phyloP scores from a whole-genome alignment of 1,284 basidiomycete species.

The Blastosporella zonata region DNA sequence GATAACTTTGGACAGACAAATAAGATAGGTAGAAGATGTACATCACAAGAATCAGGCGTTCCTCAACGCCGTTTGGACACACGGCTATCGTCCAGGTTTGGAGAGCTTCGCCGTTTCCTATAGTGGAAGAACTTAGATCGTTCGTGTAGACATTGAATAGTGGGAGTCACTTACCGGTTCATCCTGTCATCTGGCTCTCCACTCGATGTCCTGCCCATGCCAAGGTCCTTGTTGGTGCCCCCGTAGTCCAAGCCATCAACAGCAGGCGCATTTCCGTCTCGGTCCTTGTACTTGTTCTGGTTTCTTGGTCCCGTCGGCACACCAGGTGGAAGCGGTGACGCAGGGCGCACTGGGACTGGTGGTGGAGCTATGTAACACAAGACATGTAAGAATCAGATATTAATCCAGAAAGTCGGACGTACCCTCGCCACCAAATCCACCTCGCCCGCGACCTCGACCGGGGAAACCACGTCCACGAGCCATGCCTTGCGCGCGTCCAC shows the following conservation, averaged over 20 bases:
- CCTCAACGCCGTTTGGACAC: slow-evolving; percentile 61
- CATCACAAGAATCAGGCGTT: slow-evolving; percentile 4
- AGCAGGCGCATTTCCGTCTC: slow-evolving; percentile 74
- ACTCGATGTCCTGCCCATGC: slow-evolving; percentile 44
- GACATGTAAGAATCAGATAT: slow-evolving; percentile 10
- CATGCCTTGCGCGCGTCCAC: slow-evolving; percentile 45
- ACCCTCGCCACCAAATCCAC: slow-evolving; percentile 42
- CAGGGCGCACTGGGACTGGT: slow-evolving; percentile 61
- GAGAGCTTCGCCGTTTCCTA: slow-evolving; percentile 61
- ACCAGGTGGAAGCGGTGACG: slow-evolving; percentile 76
- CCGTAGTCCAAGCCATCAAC: slow-evolving; percentile 85
- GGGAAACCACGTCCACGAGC: slow-evolving; percentile 38
- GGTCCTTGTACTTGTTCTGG: slow-evolving; percentile 84
- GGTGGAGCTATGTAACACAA: slow-evolving; percentile 31
- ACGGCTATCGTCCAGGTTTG: slow-evolving; percentile 55
- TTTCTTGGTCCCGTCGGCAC: slow-evolving; percentile 84
- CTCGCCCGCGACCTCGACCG: slow-evolving; percentile 48
- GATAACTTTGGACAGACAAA: slow-evolving; percentile 3
- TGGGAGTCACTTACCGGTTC: slow-evolving; percentile 39
- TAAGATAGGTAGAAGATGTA: slow-evolving; percentile 11
- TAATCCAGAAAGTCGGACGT: slow-evolving; percentile 25
- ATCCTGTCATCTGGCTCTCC: slow-evolving; percentile 59
- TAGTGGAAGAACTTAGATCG: slow-evolving; percentile 1
- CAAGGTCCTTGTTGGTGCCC: slow-evolving; percentile 48
- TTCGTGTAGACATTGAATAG: neutral